Conservation (phyloP, 2,329 filamentous ascomycete species). For the Botrytis medusae region DNA sequence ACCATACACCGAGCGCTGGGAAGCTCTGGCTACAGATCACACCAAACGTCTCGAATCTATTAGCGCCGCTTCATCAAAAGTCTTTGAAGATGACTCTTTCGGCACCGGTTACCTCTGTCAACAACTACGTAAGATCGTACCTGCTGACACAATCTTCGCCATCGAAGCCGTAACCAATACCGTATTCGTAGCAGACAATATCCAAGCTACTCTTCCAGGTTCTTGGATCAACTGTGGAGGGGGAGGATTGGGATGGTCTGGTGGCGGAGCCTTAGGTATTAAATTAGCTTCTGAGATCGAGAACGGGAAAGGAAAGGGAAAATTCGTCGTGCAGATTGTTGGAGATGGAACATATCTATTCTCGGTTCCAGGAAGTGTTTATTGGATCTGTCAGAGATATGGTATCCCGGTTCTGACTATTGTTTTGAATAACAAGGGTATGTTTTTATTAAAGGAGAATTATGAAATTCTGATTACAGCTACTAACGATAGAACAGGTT, state of each 20-base stretch:
- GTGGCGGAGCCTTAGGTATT: conserved; percentile 72
- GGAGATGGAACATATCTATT: conserved; percentile 69
- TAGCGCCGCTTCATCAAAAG: conserved; percentile 51
- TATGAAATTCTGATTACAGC: background rate
- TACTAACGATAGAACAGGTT: conserved; percentile 44
- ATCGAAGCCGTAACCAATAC: conserved; percentile 78
- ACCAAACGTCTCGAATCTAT: conserved; percentile 60
- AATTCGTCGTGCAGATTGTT: conserved; percentile 63
- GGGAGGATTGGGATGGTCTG: conserved; percentile 78
- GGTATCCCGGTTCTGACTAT: conserved; percentile 65
- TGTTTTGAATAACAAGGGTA: conserved; percentile 65
- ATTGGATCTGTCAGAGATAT: conserved; percentile 68
- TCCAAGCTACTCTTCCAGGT: conserved; percentile 66
- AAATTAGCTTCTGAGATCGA: conserved; percentile 62
- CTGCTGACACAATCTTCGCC: conserved; percentile 68
- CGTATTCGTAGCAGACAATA: conserved; percentile 65
- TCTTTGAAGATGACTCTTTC: conserved; percentile 58
- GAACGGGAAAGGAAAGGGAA: conserved; percentile 51
- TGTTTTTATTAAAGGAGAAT: background rate
- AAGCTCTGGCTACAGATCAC: conserved; percentile 58
- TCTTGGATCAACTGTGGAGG: conserved; percentile 81
- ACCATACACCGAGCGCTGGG: conserved; percentile 47
- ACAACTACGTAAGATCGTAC: conserved; percentile 54
- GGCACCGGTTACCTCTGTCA: conserved; percentile 52
- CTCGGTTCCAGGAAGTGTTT: conserved; percentile 62